Percentiles rank a stretch among this genome's conserved stretches.
phyloP scores from a whole-genome alignment of 495 filamentous ascomycete species.

The Talaromyces stipitatus region DNA sequence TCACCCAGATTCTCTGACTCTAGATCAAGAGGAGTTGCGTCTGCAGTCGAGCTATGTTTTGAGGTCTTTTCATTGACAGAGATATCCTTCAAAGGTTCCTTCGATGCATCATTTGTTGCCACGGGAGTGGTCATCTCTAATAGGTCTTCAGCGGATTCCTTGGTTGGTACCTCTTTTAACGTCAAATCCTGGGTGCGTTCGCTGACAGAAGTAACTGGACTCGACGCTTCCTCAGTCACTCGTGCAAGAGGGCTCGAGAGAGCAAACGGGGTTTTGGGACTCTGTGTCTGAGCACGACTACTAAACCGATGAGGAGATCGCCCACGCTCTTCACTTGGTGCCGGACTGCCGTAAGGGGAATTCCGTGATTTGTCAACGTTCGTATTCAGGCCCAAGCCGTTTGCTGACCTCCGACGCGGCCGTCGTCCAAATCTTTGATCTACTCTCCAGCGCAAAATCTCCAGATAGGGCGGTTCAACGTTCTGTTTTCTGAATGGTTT shows the following conservation, averaged over 20 bases:
- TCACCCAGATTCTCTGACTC: conserved; percentile 40
- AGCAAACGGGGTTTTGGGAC: conserved; percentile 42
- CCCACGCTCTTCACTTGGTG: conserved; percentile 42
- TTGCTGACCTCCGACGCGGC: conserved; percentile 38
- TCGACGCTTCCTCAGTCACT: conserved; percentile 41
- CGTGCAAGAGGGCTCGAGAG: conserved; percentile 47
- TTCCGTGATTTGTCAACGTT: conserved; percentile 28
- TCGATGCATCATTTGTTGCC: conserved; percentile 20
- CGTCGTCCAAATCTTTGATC: conserved; percentile 87
- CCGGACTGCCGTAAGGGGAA: conserved; percentile 47
- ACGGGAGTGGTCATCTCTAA: conserved; percentile 40
- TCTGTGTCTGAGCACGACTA: conserved; percentile 36
- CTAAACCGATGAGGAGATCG: conserved; percentile 48
- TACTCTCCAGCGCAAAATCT: conserved; percentile 87
- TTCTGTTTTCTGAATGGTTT: conserved; percentile 80
- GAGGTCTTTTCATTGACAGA: conserved; percentile 25
- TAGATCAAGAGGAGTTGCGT: conserved; percentile 17
- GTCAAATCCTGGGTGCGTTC: conserved; percentile 23
- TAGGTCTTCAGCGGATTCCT: conserved; percentile 30
- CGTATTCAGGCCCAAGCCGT: conserved; percentile 32
- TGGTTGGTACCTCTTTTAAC: conserved; percentile 19
- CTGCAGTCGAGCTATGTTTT: conserved; percentile 21
- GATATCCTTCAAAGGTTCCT: conserved; percentile 10
- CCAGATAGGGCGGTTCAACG: conserved; percentile 89
- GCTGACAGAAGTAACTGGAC: conserved; percentile 25